Evolutionary conservation across 73 alveolate genomes (phyloP).

Genomic region (Effrenium voratum): DNA sequence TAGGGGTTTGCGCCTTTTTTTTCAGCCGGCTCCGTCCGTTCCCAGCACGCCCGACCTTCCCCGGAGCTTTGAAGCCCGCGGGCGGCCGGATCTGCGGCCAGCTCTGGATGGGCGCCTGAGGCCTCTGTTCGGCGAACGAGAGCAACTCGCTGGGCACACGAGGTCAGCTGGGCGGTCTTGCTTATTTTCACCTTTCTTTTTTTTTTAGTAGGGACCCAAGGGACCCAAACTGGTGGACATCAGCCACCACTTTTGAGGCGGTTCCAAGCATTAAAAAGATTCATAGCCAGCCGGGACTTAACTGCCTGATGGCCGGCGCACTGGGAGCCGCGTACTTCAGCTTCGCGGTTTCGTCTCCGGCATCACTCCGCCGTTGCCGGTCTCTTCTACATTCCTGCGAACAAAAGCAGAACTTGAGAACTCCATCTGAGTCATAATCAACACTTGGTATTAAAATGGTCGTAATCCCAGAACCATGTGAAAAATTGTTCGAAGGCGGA

Average conservation of each 20-base stretch:
- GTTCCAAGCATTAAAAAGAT: too few relatives aligned
- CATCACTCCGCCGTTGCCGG: constrained; percentile 30
- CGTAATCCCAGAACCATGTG: too few relatives aligned
- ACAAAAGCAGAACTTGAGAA: neutral
- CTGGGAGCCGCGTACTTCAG: constrained; percentile 6
- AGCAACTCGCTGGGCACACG: too few relatives aligned
- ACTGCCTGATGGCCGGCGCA: constrained; percentile 23
- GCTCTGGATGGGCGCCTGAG: constrained; percentile 8
- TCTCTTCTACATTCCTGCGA: neutral
- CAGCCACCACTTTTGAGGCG: too few relatives aligned
- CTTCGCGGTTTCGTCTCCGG: constrained; percentile 49
- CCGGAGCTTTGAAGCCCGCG: constrained; percentile 4
- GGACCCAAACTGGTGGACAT: too few relatives aligned
- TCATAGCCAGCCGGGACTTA: neutral
- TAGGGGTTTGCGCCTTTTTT: neutral
- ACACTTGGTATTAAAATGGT: neutral
- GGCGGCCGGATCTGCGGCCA: constrained; percentile 16
- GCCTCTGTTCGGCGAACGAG: neutral
- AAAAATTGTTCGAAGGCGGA: too few relatives aligned
- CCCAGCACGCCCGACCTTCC: neutral
- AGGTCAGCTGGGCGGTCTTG: too few relatives aligned
- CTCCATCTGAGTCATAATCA: neutral
- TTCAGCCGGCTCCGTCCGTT: neutral
- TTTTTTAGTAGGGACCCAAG: too few relatives aligned
- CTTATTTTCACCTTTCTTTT: too few relatives aligned